Base-by-base conservation (phyloP, 2,329 filamentous ascomycete species). In the Trichoderma afroharzianum region DNA sequence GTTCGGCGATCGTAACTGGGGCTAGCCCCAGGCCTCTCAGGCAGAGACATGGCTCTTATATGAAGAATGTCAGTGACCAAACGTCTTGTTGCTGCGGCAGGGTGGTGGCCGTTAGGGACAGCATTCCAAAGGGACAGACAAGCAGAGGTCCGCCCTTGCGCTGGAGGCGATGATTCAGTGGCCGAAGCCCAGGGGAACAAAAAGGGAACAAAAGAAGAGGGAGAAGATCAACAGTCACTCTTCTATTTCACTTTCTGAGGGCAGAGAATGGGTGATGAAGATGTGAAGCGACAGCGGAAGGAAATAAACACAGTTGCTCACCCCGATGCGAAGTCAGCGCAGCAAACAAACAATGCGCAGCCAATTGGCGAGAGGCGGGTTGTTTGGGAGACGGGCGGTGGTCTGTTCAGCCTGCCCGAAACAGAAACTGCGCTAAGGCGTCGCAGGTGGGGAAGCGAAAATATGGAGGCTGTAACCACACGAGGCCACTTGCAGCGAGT, bases 21-120 rank as follows among this genome's bases (percentile, higher is more conserved):
- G 75, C 85, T 86, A 75, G 87, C 87, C 78, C 90, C 89, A 71
- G 92, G 92, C 80, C 91, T 87, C 79, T 88, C 84, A 74, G 88
- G 87, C 75, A 88, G 85, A 82, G 88, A 88, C 88, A 91, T 91
- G 78, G 77, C 83, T 79, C 83, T 85, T 74, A 62, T 63, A 36
- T 21, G 3, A 39, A 30, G 26, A 26, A 50, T 57, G 70, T 72
- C 36, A 72, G 70, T 33, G 24, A 69, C 47, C 59, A 57, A 36
- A 24, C 30, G 47, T 68, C 53, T 58, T 36, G 47, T 72, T 62
- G 70, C 47, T 58, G 70, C 47, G 50, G 33, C 28, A 63, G 70
- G 59, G 61, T 26, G 59, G 59, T 26, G 55, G 18, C 39, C 58
- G 36, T 58, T 30, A 30, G 55, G 28, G n/a, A 62, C 32, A 64